Conservation (phyloP, 164 flowering plant species). For the Berberis vulgaris region DNA sequence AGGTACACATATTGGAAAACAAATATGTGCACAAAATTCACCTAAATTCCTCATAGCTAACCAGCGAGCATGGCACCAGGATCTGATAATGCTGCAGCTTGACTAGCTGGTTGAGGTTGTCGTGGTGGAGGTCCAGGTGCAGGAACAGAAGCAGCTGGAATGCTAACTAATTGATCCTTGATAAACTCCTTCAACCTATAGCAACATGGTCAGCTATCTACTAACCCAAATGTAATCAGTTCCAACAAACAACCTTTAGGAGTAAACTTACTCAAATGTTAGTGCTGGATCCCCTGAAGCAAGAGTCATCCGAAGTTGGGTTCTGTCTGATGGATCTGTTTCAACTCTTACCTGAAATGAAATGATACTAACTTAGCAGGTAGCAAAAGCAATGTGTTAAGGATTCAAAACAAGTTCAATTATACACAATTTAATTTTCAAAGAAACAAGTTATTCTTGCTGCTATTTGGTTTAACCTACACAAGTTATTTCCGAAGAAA, state of each 20-base stretch:
- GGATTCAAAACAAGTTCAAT: too few species aligned
- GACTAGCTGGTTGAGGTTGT: slow-evolving; percentile 31
- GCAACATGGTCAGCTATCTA: not conserved
- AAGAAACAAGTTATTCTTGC: too few species aligned
- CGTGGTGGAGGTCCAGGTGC: slow-evolving; percentile 35
- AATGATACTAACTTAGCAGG: not conserved
- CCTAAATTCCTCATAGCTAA: slow-evolving; percentile 39
- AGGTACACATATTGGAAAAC: slow-evolving; percentile 27
- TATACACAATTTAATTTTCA: too few species aligned
- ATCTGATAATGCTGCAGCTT: slow-evolving; percentile 37
- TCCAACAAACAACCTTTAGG: not conserved
- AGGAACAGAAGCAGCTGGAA: slow-evolving; percentile 35
- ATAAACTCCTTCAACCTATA: slow-evolving; percentile 91
- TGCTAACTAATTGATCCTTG: slow-evolving; percentile 73
- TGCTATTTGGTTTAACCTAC: too few species aligned
- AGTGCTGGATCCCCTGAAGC: slow-evolving; percentile 83
- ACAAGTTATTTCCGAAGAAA: too few species aligned
- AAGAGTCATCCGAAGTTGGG: slow-evolving; percentile 92
- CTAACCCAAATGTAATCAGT: not conserved
- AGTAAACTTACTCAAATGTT: slow-evolving; percentile 69
- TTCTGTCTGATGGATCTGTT: slow-evolving; percentile 98
- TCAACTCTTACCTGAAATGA: slow-evolving; percentile 68
- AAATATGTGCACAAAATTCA: slow-evolving; percentile 27
- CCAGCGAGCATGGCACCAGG: slow-evolving; percentile 93
- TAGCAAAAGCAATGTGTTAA: too few species aligned